Percentiles rank a stretch among this genome's conserved stretches.
Evolutionary conservation across 225 moss, liverwort and hornwort genomes (phyloP).

Genomic region (Marchantia paleacea): DNA sequence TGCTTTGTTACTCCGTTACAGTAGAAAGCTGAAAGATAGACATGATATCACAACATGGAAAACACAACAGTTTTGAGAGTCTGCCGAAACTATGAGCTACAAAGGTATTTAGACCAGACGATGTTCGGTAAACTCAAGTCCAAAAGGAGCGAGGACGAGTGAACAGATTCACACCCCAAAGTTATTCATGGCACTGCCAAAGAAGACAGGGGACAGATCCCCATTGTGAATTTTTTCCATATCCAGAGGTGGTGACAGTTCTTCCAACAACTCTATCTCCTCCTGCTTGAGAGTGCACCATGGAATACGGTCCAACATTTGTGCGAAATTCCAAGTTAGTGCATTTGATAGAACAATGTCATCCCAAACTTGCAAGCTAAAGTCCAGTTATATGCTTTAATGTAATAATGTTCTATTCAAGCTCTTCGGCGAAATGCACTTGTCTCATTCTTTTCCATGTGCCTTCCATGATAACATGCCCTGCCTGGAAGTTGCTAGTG

Average conservation of each 20-base stretch:
- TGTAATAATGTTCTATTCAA: not conserved
- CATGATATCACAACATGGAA: not conserved
- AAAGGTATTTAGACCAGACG: not conserved
- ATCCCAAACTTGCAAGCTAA: not conserved
- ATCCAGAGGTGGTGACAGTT: slow-evolving; percentile 84
- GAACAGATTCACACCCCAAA: slow-evolving; percentile 65
- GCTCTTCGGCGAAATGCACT: not conserved
- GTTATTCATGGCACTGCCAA: slow-evolving; percentile 98
- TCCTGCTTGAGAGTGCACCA: slow-evolving; percentile 44
- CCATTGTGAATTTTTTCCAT: slow-evolving; percentile 83
- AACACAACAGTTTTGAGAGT: not conserved
- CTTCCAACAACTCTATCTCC: slow-evolving; percentile 86
- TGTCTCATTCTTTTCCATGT: no score
- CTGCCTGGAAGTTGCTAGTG: no score
- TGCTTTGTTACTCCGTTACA: not conserved
- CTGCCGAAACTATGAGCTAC: not conserved
- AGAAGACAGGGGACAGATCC: slow-evolving; percentile 87
- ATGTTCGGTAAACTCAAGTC: not conserved
- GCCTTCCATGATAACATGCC: no score
- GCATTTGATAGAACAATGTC: not conserved
- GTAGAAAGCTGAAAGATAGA: not conserved
- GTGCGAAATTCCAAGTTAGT: not conserved
- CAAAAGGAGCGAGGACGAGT: not conserved
- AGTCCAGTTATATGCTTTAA: no score
- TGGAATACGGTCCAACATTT: not conserved